A percentile compares a stretch with the other conserved stretches of the same genome.
Conservation (phyloP, 164 flowering plant genomes). For the Dillenia suffruticosa region DNA sequence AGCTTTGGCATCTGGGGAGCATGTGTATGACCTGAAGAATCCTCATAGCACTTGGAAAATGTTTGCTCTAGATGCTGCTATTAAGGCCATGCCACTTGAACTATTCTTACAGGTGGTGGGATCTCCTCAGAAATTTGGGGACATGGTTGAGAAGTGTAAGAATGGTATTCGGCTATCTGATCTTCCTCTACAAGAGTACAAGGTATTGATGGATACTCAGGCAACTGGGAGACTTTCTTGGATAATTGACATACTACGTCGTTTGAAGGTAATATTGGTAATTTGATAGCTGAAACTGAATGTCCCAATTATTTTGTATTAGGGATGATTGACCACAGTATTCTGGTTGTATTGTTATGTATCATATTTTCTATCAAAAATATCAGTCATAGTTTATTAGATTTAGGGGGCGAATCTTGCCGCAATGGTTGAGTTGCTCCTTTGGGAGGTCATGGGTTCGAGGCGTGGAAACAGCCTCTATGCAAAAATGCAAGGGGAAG, state of each 20-base stretch:
- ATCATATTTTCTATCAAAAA: too few relatives aligned
- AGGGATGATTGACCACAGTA: too few relatives aligned
- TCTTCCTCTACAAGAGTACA: constrained; percentile 57
- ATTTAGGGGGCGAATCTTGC: too few relatives aligned
- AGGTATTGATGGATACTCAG: constrained; percentile 57
- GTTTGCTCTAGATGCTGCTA: constrained; percentile 58
- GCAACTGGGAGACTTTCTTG: constrained; percentile 73
- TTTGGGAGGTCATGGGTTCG: too few relatives aligned
- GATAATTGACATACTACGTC: constrained; percentile 61
- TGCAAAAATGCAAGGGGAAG: too few relatives aligned
- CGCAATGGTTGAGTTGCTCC: too few relatives aligned
- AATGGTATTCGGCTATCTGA: constrained; percentile 68
- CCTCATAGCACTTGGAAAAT: constrained; percentile 55
- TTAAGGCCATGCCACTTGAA: constrained; percentile 86
- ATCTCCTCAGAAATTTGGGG: constrained; percentile 49
- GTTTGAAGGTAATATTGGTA: constrained; percentile 56
- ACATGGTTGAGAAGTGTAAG: constrained; percentile 65
- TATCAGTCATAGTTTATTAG: too few relatives aligned
- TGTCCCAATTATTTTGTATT: too few relatives aligned
- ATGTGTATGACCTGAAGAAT: constrained; percentile 33
- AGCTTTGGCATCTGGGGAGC: constrained; percentile 31
- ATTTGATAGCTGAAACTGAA: background rate
- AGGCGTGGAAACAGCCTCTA: too few relatives aligned
- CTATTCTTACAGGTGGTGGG: constrained; percentile 85
- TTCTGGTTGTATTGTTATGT: too few relatives aligned